Evolutionary conservation across 129 eudicot genomes (phyloP).

Genomic region (Arctium minus): DNA sequence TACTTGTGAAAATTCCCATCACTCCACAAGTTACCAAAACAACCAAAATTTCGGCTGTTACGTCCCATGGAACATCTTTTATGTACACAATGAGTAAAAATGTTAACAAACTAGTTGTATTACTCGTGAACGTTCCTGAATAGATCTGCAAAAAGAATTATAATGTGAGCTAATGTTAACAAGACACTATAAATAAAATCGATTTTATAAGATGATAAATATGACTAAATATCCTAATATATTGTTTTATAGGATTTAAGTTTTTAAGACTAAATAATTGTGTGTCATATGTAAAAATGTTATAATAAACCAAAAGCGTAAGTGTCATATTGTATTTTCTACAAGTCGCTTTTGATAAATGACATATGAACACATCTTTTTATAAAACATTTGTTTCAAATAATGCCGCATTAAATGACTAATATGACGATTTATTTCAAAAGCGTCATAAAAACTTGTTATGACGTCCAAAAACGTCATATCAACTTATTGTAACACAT

Average conservation of each 20-base stretch:
- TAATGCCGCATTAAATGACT: neutral
- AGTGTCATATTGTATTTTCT: neutral
- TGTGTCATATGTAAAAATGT: neutral
- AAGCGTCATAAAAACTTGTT: neutral
- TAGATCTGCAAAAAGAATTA: constrained; percentile 43
- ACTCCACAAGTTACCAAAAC: constrained; percentile 48
- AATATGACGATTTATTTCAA: neutral
- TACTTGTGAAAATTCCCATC: constrained; percentile 48
- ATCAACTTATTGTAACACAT: neutral
- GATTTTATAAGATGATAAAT: neutral
- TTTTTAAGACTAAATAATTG: no score
- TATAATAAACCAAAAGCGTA: neutral
- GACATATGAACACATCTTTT: neutral
- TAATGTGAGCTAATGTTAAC: neutral
- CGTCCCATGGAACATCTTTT: constrained; percentile 50
- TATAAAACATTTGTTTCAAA: no score
- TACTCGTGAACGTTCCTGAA: constrained; percentile 67
- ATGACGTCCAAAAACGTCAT: no score
- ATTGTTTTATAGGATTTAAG: neutral
- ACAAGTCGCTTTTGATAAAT: neutral
- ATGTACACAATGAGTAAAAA: constrained; percentile 50
- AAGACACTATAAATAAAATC: neutral
- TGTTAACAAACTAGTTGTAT: constrained; percentile 44
- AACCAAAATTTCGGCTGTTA: constrained; percentile 68
- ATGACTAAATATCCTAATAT: neutral